Base-by-base conservation (phyloP, 257 asterid genomes). In the Eustoma russellianum region DNA sequence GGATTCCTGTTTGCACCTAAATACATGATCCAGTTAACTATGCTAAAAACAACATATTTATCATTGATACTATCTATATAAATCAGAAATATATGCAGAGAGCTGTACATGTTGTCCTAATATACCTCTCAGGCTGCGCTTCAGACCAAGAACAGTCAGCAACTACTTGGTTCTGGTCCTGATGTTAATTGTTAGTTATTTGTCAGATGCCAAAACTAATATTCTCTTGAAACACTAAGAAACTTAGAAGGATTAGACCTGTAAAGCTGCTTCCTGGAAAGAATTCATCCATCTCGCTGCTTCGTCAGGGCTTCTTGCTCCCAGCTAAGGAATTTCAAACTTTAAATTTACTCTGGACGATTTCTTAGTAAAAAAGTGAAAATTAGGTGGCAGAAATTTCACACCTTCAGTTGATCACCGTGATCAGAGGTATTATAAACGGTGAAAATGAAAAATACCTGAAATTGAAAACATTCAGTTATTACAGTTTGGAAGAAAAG, bases 261-360 rank as follows among this genome's bases (percentile, higher is more conserved):
- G 79, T 66, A 87, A 76, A 62, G 94, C 87, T 48, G 94, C 79
- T 66, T 85, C 91, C 65, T 83, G 92, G 64, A 91, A 76, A 51
- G 95, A 81, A 52, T 80, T 95, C 53, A 91, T 91, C 98, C 95
- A 91, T 66, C 72, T 82, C 63, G 95, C 96, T 17, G 95, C 98
- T 70, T 91, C 98, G 59, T 91, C 98, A 17, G 98, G 95, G 74
- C 96, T 83, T 70, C 68, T 83, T 70, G 98, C 98, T 75, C 98
- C 98, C 74, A 91, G 74, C 96, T 91, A 73, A 24, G 12, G 74
- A 58, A 66, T 55, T 56, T 57, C 48, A 67, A 47, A 64, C 45
- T 53, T 57, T 64, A 33, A 60, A 62, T 52, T 43, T 35, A 63
- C 47, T 33, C 30, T 13, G 7, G 3, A 38, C 16, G 11, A 18